phyloP scores from a whole-genome alignment of 2,329 filamentous ascomycete species.

The Cladosporium sp. region DNA sequence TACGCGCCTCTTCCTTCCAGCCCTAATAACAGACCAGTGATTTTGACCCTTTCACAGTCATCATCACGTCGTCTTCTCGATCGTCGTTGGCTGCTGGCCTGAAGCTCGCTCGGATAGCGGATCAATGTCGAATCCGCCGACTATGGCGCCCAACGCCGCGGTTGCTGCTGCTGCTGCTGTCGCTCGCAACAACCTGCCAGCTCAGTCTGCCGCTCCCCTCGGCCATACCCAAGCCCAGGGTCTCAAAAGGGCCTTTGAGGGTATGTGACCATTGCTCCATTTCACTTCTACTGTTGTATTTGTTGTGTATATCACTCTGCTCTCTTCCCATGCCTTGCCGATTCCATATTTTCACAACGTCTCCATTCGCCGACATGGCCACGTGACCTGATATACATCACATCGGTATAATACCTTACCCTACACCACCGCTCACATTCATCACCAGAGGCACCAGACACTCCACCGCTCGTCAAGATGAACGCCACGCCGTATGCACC shows the following conservation, averaged over 20 bases:
- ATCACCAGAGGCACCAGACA: slow-evolving; percentile 10
- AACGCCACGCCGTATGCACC: slow-evolving; percentile 47
- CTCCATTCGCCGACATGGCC: slow-evolving; percentile 9
- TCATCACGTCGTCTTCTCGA: too few species aligned
- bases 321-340: neutral
- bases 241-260: slow-evolving; percentile 12
- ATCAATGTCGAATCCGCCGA: slow-evolving; percentile 10
- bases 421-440: neutral
- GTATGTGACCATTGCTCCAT: slow-evolving; percentile 3
- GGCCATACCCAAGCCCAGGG: slow-evolving; percentile 10
- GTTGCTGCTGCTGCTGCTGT: slow-evolving; percentile 2
- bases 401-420: neutral
- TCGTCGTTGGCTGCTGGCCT: too few species aligned
- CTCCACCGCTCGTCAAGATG: slow-evolving; percentile 29
- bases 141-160: slow-evolving; percentile 3
- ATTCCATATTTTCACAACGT: neutral
- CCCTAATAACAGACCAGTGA: too few species aligned
- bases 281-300: neutral
- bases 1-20: too few species aligned
- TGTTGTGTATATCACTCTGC: too few species aligned
- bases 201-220: slow-evolving; percentile 10
- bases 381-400: neutral
- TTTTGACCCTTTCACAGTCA: too few species aligned
- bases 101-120: neutral
- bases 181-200: slow-evolving; percentile 2